phyloP scores from a whole-genome alignment of 140 eudicot genomes.

The Flaveria floridana region DNA sequence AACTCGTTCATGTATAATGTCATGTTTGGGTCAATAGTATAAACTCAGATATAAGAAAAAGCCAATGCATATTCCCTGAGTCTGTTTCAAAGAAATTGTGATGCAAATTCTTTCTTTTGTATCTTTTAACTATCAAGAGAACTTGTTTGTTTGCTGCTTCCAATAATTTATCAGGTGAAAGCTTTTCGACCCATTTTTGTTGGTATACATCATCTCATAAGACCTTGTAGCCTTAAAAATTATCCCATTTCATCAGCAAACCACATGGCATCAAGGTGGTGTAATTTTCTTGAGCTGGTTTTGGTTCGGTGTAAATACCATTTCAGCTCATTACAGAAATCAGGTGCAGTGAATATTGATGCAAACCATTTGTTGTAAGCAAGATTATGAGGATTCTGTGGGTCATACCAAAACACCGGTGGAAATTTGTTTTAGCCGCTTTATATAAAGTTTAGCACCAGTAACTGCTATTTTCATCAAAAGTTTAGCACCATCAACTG shows the following conservation, averaged over 20 bases:
- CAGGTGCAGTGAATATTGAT: not conserved
- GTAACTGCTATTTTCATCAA: too few relatives aligned
- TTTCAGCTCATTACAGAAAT: not conserved
- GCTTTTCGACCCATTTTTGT: too few relatives aligned
- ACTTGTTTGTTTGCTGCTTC: not conserved
- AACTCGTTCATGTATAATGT: not conserved
- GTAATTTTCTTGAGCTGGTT: not conserved
- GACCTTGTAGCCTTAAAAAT: too few relatives aligned
- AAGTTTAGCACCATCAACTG: too few relatives aligned
- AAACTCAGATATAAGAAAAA: not conserved
- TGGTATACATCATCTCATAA: too few relatives aligned
- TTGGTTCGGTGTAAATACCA: not conserved
- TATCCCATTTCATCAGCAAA: not conserved
- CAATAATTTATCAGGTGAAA: not conserved
- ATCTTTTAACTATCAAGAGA: too few relatives aligned
- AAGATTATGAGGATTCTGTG: not conserved
- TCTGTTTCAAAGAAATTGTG: not conserved
- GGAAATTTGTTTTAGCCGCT: too few relatives aligned
- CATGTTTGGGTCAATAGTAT: not conserved
- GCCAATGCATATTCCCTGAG: too few relatives aligned
- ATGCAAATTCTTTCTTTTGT: too few relatives aligned
- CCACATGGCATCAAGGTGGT: not conserved
- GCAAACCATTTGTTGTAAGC: not conserved
- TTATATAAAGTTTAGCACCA: too few relatives aligned
- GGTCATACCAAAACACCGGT: too few relatives aligned